phyloP scores from a whole-genome alignment of 1,284 basidiomycete genomes.

The Meira nashicola region DNA sequence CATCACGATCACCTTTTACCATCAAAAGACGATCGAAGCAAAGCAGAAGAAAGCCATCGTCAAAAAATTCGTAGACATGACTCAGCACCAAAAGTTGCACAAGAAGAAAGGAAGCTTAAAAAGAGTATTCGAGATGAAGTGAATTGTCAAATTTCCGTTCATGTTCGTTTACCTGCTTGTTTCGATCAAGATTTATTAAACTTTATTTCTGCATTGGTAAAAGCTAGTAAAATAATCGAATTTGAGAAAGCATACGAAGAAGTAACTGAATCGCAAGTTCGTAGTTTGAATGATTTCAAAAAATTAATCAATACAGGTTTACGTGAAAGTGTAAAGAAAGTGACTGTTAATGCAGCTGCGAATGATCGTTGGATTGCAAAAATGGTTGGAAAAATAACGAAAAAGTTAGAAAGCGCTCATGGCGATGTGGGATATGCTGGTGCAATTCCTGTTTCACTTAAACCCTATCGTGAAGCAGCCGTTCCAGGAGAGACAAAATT shows the following conservation, averaged over 20 bases:
- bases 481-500: background rate
- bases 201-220: too few relatives aligned
- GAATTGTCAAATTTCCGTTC: too few relatives aligned
- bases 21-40: too few relatives aligned
- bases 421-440: conserved; percentile 1
- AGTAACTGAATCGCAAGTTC: background rate
- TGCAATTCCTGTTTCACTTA: background rate
- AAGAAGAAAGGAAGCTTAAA: too few relatives aligned
- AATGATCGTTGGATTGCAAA: conserved; percentile 1
- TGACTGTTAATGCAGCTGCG: background rate
- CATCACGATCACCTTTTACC: too few relatives aligned
- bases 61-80: too few relatives aligned
- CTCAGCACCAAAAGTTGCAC: too few relatives aligned
- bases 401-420: background rate
- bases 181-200: too few relatives aligned
- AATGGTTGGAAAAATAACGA: conserved; percentile 2
- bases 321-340: background rate
- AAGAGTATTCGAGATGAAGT: too few relatives aligned
- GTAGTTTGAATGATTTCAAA: background rate
- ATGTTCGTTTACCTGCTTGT: too few relatives aligned
- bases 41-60: too few relatives aligned
- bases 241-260: conserved; percentile 4
- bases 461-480: conserved; percentile 1
- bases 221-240: too few relatives aligned
- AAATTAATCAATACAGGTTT: background rate